Percentiles rank a stretch among this genome's conserved stretches.
These are phyloP conservation scores for Blastobotrys aristatus DNA, from an alignment of 1,139 yeast genomes.

Conservation along the genomic window DNA sequence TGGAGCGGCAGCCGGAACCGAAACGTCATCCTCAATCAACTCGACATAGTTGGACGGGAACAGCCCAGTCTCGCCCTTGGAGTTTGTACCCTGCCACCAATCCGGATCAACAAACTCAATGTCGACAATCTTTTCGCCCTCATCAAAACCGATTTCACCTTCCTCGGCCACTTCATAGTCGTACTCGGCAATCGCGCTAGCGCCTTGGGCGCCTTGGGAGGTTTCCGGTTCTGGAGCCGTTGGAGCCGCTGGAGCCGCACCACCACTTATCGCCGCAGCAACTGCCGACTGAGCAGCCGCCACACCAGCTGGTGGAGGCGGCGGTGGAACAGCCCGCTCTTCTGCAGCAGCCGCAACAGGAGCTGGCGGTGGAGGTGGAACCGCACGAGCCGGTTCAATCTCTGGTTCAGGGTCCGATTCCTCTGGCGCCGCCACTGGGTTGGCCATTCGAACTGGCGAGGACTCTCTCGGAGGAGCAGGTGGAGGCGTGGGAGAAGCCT, in stretches of 20 bases:
- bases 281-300: slow-evolving; percentile 4
- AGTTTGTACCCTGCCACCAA: slow-evolving; percentile 77
- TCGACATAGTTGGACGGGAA: slow-evolving; percentile 72
- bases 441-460: slow-evolving; percentile 11
- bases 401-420: slow-evolving; percentile 21
- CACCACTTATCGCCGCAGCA: background rate
- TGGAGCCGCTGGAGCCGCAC: slow-evolving; percentile 10
- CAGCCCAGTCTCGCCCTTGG: slow-evolving; percentile 58
- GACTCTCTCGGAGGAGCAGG: slow-evolving; percentile 16
- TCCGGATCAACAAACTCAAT: slow-evolving; percentile 69
- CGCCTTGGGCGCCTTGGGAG: slow-evolving; percentile 7
- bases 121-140: slow-evolving; percentile 60
- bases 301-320: slow-evolving; percentile 7
- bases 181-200: slow-evolving; percentile 51
- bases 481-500: slow-evolving; percentile 14
- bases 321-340: background rate
- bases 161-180: slow-evolving; percentile 72
- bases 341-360: slow-evolving; percentile 18
- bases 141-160: slow-evolving; percentile 61
- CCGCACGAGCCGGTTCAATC: slow-evolving; percentile 15
- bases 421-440: slow-evolving; percentile 15
- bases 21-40: slow-evolving; percentile 32
- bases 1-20: slow-evolving; percentile 21
- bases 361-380: slow-evolving; percentile 16
- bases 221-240: slow-evolving; percentile 2